Evolutionary conservation across 2,329 filamentous ascomycete species (phyloP), one percentile per base, ranked within the genome.

Genomic region (Ceratocystis lukuohia): DNA sequence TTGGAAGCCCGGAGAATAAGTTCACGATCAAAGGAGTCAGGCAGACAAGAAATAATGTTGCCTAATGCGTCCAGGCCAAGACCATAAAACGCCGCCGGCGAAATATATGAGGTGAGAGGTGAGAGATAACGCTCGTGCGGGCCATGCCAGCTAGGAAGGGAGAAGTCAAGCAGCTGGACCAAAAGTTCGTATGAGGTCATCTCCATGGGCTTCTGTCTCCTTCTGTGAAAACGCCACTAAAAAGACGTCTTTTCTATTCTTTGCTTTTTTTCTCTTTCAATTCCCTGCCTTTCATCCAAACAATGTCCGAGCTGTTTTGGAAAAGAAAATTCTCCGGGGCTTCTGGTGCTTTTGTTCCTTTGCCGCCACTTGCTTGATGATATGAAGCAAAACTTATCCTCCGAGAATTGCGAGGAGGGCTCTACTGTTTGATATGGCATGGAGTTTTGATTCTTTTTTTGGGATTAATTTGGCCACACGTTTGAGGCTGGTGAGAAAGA

Each of bases 281-380:
- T 15, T 41, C 56, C 50, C 46, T 48, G 46, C 8, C 48, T 59
- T 59, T 59, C 56, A 59, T 59, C 56, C 33, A 30, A 59, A 59
- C 56, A 37, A 59, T 37, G 28, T 59, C 56, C 28, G 28, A 37
- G 56, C 56, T 37, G 56, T 59, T 59, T 33, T 59, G 30, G 56
- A 59, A 41, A 15, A 41, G 37, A 15, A 41, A 59, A 59, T 37
- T 59, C 56, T 22, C 56, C 56, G 17, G 56, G 37, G 10, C 22
- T 28, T 37, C 17, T 59, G 2, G 17, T 59, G 17, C 8, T n/a
- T 17, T 59, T 15, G 25, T 57, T 57, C 53, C 56, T 17, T 17
- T 33, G 20, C 56, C 28, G 28, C 12, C 30, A 15, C 15, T 59
- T 28, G 12, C 37, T n/a, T 59, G 8, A 15, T 57, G 28, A n/a